A percentile compares a stretch with the other conserved stretches of the same genome.
phyloP scores from a whole-genome alignment of 1,284 basidiomycete genomes.

The Sporisorium graminicola region DNA sequence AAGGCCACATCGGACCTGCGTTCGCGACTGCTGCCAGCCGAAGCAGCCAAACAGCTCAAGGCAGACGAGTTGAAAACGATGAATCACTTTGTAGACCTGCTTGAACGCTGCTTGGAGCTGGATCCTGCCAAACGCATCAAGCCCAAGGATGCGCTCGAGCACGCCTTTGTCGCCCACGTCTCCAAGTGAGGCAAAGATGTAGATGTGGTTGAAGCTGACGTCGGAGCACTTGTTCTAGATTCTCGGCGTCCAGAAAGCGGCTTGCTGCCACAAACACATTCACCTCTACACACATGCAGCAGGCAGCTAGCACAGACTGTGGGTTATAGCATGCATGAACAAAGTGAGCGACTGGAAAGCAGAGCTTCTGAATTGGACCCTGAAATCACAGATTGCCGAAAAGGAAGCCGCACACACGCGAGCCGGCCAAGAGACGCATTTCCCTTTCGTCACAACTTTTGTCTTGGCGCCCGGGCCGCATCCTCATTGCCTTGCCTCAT shows the following conservation, averaged over 20 bases:
- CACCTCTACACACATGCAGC: too few species aligned
- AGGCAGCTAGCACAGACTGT: too few species aligned
- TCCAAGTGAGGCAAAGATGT: not conserved
- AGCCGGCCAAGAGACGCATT: slow-evolving; percentile 6
- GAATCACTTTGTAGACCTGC: slow-evolving; percentile 86
- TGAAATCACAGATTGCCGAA: too few species aligned
- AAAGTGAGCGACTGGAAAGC: too few species aligned
- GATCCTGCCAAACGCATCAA: slow-evolving; percentile 88
- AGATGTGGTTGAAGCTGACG: too few species aligned
- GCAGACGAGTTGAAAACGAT: slow-evolving; percentile 89
- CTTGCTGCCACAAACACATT: too few species aligned
- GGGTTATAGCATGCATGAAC: too few species aligned
- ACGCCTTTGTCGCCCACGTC: slow-evolving; percentile 77
- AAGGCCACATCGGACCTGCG: slow-evolving; percentile 86
- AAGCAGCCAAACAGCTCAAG: slow-evolving; percentile 78
- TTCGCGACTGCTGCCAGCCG: slow-evolving; percentile 83
- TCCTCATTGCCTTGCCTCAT: not conserved
- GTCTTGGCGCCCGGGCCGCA: slow-evolving; percentile 1
- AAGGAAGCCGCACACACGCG: slow-evolving; percentile 7
- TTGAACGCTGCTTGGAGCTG: slow-evolving; percentile 91
- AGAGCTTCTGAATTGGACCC: too few species aligned
- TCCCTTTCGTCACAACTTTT: slow-evolving; percentile 5
- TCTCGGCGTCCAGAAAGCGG: too few species aligned
- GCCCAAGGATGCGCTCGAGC: slow-evolving; percentile 86
- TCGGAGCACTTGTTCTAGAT: not conserved